A percentile compares a stretch with the other conserved stretches of the same genome.
These are phyloP conservation scores for Solanum aculeatissimum DNA, from an alignment of 305 asterid genomes.

Conservation along the genomic window DNA sequence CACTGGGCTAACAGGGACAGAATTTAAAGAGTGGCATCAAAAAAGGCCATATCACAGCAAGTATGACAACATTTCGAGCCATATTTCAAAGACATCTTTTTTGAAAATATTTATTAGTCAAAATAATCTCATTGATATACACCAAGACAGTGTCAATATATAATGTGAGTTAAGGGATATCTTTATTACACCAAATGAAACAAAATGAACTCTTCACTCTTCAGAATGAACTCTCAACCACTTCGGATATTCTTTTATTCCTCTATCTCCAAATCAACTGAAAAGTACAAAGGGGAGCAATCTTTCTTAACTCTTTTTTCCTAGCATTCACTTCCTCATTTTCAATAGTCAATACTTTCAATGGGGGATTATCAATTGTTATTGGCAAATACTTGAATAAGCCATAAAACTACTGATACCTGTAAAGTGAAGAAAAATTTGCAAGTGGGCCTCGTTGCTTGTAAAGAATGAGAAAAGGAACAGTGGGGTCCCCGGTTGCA, in stretches of 20 bases:
- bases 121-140: not conserved
- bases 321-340: not conserved
- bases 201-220: not conserved
- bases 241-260: not conserved
- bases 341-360: not conserved
- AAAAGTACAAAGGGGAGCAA: not conserved
- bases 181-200: not conserved
- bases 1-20: not conserved
- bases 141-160: not conserved
- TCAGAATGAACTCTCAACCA: not conserved
- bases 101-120: not conserved
- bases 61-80: not conserved
- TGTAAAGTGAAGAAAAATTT: slow-evolving; percentile 80
- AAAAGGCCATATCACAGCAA: not conserved
- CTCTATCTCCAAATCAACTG: not conserved
- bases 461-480: slow-evolving; percentile 62
- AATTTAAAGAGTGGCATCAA: not conserved
- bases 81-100: not conserved
- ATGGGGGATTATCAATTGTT: not conserved
- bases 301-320: not conserved
- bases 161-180: not conserved
- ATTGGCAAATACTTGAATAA: not conserved
- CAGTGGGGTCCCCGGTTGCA: slow-evolving; percentile 82
- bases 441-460: slow-evolving; percentile 51
- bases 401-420: slow-evolving; percentile 30